Evolutionary conservation across 192 early-diverging fungal species (phyloP), one percentile per base, ranked within the genome.

Genomic region (Coemansia sp.): DNA sequence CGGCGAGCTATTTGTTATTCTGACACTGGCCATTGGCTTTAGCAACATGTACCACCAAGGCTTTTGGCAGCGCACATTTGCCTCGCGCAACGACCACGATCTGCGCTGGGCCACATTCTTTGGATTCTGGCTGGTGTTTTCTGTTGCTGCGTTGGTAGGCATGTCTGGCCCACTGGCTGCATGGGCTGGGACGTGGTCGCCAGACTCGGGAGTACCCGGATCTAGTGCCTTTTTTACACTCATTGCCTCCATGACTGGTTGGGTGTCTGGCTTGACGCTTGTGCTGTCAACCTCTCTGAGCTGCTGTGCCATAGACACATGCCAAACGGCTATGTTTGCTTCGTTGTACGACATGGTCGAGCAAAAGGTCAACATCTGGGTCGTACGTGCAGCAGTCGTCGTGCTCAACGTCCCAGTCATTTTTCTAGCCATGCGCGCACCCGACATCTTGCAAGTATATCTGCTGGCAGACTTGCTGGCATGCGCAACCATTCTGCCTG

Each of bases 1-100:
- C 50, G 86, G 83, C 62, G 85, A 88, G 66, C 75, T 84, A 33
- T 71, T 87, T 65, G 82, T 73, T 3, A 85, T 85, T 38, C 80
- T 90, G 56, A 80, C 85, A 6, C 76, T 83, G 52, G 86, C 88
- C 35, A 81, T 88, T 60, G 75, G 70, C 29, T 79, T 81, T 46
- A 74, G 87, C 21, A 83, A 83, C 54, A 77, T 88, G 68, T 88
- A 86, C 66, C 86, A 87, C 37, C 87, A 90, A 65, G 84, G 81
- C 19, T 85, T 86, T 33, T 90, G 88, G 88, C 88, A 90, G 76
- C 83, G 87, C 38, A 85, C 87, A 11, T 90, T 87, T 83, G 78
- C 87, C n/a, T 83, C 88, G 10, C 76, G 76, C 21, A 81, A 75
- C 42, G 82, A 90, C 58, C 74, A 82, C 18, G 84, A 86, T n/a